Evolutionary conservation across 495 filamentous ascomycete species (phyloP), one percentile per base, ranked within the genome.

Genomic region (Jackrogersella minutella): DNA sequence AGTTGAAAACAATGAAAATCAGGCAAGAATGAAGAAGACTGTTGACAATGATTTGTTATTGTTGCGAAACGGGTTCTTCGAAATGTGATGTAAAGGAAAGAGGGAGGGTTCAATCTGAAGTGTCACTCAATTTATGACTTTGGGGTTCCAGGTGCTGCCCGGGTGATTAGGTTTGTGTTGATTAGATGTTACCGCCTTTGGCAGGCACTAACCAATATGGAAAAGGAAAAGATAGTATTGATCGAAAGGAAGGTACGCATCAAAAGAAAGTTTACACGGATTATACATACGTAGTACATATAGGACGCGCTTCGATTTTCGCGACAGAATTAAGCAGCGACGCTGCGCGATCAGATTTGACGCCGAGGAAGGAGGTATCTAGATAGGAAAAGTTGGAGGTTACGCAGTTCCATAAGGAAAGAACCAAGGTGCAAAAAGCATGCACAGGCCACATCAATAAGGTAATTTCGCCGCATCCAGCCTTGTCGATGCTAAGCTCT

Each of bases 341-440:
- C 56, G 66, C 24, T 52, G 43, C 61, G 66, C 56, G 36, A 51
- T 64, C 21, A 56, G 41, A 60, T 60, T 60, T 28, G 55, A 64
- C 28, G 34, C 30, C 36, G 61, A 51, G 50, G 60, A 60, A 64
- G 56, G 55, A 60, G 46, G 28, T 55, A 58, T 49, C 46, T 53
- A 41, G 66, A 69, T 60, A 46, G 40, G n/a, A 60, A 64, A 69
- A 69, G 66, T 69, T 64, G 66, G 66, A 69, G 16, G 60, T 64
- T 61, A 41, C 65, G 59, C 46, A 49, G 39, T 43, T 68, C 34
- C 21, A 40, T 54, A 47, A 1, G 57, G 57, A 51, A 67, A 30
- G 57, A 62, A 62, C 57, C 41, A 66, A 62, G 33, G 17, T 24
- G 39, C 37, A 41, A 46, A 34, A 39, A 21, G 7, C 11, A 36